Evolutionary conservation across 2,329 filamentous ascomycete species (phyloP).

Genomic region (Chlorencoelia australis): DNA sequence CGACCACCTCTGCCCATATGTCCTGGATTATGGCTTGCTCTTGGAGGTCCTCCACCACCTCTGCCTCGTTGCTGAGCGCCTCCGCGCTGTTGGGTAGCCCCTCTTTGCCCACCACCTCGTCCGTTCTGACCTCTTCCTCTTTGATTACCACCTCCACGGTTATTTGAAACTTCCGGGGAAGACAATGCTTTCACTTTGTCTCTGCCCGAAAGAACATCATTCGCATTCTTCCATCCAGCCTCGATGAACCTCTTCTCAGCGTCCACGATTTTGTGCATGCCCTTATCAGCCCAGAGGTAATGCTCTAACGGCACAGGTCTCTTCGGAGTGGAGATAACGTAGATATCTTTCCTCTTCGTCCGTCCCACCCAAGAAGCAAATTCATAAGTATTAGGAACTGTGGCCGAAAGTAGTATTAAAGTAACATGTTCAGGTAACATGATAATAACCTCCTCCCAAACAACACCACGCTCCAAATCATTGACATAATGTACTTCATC

Average conservation of each 20-base stretch:
- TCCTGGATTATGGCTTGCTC: slow-evolving; percentile 48
- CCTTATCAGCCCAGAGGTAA: slow-evolving; percentile 90
- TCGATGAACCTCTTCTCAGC: slow-evolving; percentile 86
- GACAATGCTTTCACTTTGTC: slow-evolving; percentile 57
- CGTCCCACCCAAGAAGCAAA: slow-evolving; percentile 97
- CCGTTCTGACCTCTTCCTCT: slow-evolving; percentile 45
- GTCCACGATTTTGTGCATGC: slow-evolving; percentile 89
- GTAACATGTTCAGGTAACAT: slow-evolving; percentile 98
- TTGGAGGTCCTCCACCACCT: slow-evolving; percentile 37
- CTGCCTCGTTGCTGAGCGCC: slow-evolving; percentile 42
- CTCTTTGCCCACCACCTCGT: slow-evolving; percentile 38
- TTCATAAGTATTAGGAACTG: slow-evolving; percentile 93
- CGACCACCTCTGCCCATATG: slow-evolving; percentile 87
- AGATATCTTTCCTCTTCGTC: slow-evolving; percentile 98
- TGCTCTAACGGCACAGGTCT: slow-evolving; percentile 91
- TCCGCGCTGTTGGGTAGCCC: slow-evolving; percentile 37
- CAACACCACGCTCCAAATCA: slow-evolving; percentile 87
- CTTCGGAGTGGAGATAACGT: slow-evolving; percentile 96
- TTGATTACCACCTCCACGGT: slow-evolving; percentile 38
- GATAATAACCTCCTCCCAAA: slow-evolving; percentile 99
- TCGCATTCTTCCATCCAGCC: slow-evolving; percentile 89
- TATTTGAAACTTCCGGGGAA: slow-evolving; percentile 26
- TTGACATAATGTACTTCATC: slow-evolving; percentile 99
- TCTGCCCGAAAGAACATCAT: slow-evolving; percentile 68
- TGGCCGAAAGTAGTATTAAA: slow-evolving; percentile 87